Base-by-base conservation (phyloP, 768 basidiomycete species). In the Leccinum sublutescens region DNA sequence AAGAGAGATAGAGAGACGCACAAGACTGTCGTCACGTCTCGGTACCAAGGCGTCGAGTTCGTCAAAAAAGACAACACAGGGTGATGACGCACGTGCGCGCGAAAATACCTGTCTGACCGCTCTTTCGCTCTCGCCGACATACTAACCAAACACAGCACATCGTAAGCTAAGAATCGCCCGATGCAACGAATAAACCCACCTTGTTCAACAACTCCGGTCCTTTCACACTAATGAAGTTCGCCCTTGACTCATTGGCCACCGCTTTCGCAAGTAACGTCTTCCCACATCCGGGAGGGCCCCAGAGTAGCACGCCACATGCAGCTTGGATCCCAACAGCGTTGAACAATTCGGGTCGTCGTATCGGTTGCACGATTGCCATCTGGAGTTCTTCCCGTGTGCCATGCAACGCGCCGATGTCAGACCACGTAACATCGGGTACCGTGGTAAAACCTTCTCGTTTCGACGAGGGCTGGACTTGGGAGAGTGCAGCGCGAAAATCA, bases 251-350 rank as follows among this genome's bases (percentile, higher is more conserved):
- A 71, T 95, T 98, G 9, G 97, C 97, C 5, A 98, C 96, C 0
- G 96, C 97, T 71, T 98, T 98, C 0, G 97, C 97, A n/a, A 99
- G 78, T 29, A 99, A 70, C 0, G 97, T 99, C 77, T 98, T 99
- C 5, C 97, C 97, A 69, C 96, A 98, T 10, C 97, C 97, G 0
- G 97, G 96, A 25, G 97, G 97, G 31, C 97, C 97, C 97, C 97
- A 98, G n/a, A 98, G 76, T 34, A 98, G 76, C 3, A 98, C 97
- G 0, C 96, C 97, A 68, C 93, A 95, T 0, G 93, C 86, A 0
- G 93, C 91, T 31, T 88, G 86, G 62, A 99, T 94, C 6, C 97
- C 97, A 1, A 98, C 90, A 10, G 83, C 82, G 50, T 76, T 85
- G 75, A 99, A 99, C 2, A 98, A 71, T 67, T 94, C 93, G 0